Evolutionary conservation across 208 protist species (phyloP), one percentile per base, ranked within the genome.

Genomic region (Crithidia acanthocephali): DNA sequence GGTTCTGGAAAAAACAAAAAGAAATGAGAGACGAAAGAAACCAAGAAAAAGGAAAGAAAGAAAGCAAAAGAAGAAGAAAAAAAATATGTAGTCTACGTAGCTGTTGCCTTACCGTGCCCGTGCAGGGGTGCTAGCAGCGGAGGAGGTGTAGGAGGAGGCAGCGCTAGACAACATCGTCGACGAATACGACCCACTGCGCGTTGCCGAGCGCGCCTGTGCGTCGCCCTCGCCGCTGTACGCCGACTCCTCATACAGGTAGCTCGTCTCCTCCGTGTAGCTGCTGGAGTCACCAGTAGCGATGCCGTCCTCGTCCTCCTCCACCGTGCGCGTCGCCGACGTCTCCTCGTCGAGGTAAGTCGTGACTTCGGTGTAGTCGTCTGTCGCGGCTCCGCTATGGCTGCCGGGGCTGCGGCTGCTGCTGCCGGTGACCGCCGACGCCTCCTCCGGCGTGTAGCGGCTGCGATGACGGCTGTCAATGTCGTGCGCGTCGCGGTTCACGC

Each of bases 341-440:
- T 80, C 71, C 33, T 85, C 77, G 61, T 85, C 74, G 45, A 83
- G 27, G 63, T 91, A 85, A 28, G 76, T 83, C 42, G 75, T 80
- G n/a, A 82, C 79, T 33, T 86, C 70, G 27, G 70, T 72, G 65
- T 86, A 80, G 63, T 71, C 69, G 27, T 81, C 73, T 10, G 72
- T 60, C 57, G 28, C 63, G n/a, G 69, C 56, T 11, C 28, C 56
- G 16, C 32, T 57, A 22, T 15, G 22, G 48, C 48, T 53, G 48
- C 23, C 56, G 10, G 25, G 33, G 48, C 23, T 2, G 48, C 48
- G 25, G 48, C 48, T 4, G 48, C 48, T 42, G n/a, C 47, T 83
- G 48, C 3, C 61, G 16, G 61, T 65, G 33, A 48, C 50, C 25
- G n/a, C 25, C 20, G 55, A 59, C 33, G 16, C 62, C 2, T 32